Conservation (phyloP, 164 flowering plant species). For the Cinnamomum chago region DNA sequence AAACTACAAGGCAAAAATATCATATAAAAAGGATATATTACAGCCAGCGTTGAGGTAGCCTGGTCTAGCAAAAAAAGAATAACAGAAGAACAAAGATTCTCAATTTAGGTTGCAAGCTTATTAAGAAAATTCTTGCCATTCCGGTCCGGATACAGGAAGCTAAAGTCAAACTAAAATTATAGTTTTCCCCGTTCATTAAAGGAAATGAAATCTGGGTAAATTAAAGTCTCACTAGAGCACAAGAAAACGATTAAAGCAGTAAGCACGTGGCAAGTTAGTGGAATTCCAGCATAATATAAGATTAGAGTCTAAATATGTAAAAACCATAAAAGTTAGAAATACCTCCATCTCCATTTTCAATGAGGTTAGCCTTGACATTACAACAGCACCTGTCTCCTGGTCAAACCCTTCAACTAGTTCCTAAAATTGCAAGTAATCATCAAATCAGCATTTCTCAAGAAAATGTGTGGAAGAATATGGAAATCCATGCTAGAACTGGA, state of each 20-base stretch:
- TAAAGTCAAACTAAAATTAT: neutral
- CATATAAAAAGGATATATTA: neutral
- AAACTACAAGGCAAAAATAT: neutral
- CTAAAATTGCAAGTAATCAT: constrained; percentile 34
- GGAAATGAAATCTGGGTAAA: neutral
- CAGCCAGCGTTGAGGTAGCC: neutral
- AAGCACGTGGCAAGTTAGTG: neutral
- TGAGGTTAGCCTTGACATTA: constrained; percentile 82
- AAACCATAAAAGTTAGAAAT: constrained; percentile 4
- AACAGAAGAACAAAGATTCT: neutral
- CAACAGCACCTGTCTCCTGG: constrained; percentile 96
- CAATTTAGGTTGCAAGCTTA: neutral
- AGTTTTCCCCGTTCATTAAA: neutral
- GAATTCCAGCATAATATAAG: neutral
- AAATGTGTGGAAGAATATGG: no score
- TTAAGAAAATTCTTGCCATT: neutral
- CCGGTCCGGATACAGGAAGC: neutral
- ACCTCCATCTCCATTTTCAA: constrained; percentile 98
- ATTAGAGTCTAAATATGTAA: neutral
- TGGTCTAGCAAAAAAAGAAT: neutral
- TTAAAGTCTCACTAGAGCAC: neutral
- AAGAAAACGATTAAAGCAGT: neutral
- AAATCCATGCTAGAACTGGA: neutral
- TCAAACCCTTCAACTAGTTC: constrained; percentile 92
- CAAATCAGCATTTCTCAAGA: neutral